Base-by-base conservation (phyloP, 352 stramenopile genomes). In the Thalassiosira mediterranea region DNA sequence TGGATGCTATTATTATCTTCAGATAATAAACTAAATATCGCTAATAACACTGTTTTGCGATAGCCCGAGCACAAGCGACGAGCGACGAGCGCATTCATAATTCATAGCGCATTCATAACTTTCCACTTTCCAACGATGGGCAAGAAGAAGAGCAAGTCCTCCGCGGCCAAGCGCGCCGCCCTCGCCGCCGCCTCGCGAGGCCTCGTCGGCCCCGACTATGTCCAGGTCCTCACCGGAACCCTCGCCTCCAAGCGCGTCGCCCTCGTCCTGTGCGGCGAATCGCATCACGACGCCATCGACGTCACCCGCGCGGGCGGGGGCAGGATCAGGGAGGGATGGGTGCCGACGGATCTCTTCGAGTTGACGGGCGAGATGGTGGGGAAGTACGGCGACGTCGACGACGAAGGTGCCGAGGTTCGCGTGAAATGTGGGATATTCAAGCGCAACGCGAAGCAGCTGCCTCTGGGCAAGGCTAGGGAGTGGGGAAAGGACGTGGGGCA, bases 201-300 rank as follows among this genome's bases (percentile, higher is more conserved):
- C 5, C 29, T 77, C n/a, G 48, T 77, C 1, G 67, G 67, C 13
- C 67, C 67, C 25, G 67, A 72, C 38, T 72, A 72, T 37, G 46
- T 77, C 21, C 58, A 77, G 48, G 1, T 77, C 32, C 46, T 77
- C 5, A 29, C 65, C 11, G 59, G 67, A 38, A 29, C 17, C 23
- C 31, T 77, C 26, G 31, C 26, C 11, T 31, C 13, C 25, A 74
- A 79, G 31, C 25, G 62, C 10, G 48, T 81, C 8, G 28, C 63
- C 1, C n/a, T 81, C 21, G 65, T 81, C 29, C 40, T 81, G 2
- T 81, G 72, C 44, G 72, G 72, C 38, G 72, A 81, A 62, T 68
- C 56, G 25, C 72, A 81, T 52, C 17, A 76, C 10, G 72, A 81
- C 53, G 72, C 64, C n/a, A 76, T 81, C 40, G 72, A 81, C 26